These are phyloP conservation scores for Penicillium thymicola DNA, from an alignment of 2,329 filamentous ascomycete genomes.

Conservation along the genomic window DNA sequence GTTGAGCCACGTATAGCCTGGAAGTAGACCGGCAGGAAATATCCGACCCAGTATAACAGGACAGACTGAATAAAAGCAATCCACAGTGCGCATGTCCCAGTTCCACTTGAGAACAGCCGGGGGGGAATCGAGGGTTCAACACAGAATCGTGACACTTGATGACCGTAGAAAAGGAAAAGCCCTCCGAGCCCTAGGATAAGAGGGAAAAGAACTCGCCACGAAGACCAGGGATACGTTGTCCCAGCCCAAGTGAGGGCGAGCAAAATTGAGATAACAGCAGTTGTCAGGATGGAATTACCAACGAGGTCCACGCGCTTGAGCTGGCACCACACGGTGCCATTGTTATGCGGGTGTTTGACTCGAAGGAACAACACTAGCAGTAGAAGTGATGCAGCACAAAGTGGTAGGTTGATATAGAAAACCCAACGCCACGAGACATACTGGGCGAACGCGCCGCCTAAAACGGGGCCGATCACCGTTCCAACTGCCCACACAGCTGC, in stretches of 20 bases:
- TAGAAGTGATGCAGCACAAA: not conserved
- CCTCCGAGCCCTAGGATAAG: slow-evolving; percentile 29
- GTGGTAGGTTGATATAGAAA: slow-evolving; percentile 8
- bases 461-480: slow-evolving; percentile 1
- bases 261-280: slow-evolving; percentile 28
- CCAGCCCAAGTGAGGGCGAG: slow-evolving; percentile 34
- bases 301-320: slow-evolving; percentile 26
- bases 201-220: slow-evolving; percentile 29
- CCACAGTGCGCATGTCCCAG: not conserved
- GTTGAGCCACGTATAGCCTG: slow-evolving; percentile 39
- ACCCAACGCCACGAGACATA: slow-evolving; percentile 10
- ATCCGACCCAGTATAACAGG: slow-evolving; percentile 13
- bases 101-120: slow-evolving; percentile 1
- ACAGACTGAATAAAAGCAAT: slow-evolving; percentile 17
- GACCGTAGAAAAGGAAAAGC: slow-evolving; percentile 27
- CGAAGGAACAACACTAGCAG: slow-evolving; percentile 6
- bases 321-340: not conserved
- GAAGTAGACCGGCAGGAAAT: slow-evolving; percentile 48
- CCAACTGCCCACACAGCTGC: slow-evolving; percentile 4
- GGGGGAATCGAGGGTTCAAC: not conserved
- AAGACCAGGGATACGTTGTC: slow-evolving; percentile 29
- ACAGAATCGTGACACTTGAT: slow-evolving; percentile 1
- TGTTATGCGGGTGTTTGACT: slow-evolving; percentile 2
- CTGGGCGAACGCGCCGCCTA: slow-evolving; percentile 3
- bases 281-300: slow-evolving; percentile 29